A percentile compares a stretch with the other conserved stretches of the same genome.
phyloP scores from a whole-genome alignment of 768 basidiomycete genomes.

The Podaxis sp. region DNA sequence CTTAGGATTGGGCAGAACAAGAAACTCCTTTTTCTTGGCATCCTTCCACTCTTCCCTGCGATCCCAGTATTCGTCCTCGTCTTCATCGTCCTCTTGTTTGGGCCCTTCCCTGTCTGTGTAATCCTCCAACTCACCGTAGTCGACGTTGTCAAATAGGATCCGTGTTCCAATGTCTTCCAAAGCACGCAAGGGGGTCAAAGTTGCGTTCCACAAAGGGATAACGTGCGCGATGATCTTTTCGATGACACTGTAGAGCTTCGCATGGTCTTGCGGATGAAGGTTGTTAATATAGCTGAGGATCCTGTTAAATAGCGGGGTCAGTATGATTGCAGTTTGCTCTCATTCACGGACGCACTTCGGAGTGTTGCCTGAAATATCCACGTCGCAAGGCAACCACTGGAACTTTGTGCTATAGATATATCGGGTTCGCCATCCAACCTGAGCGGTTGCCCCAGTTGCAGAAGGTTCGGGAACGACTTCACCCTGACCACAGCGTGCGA shows the following conservation, averaged over 20 bases:
- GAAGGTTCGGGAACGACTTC: conserved; percentile 1
- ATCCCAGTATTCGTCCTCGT: background rate
- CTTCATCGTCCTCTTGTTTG: conserved; percentile 1
- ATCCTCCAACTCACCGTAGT: background rate
- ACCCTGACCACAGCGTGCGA: conserved; percentile 17
- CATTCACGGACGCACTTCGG: conserved; percentile 11
- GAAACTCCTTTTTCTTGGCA: background rate
- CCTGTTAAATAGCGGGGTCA: conserved; percentile 6
- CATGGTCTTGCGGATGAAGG: conserved; percentile 29
- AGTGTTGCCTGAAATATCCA: conserved; percentile 17
- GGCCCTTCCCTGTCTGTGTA: background rate
- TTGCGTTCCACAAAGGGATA: conserved; percentile 31
- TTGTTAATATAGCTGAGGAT: conserved; percentile 40
- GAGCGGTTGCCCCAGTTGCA: background rate
- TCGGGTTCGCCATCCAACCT: background rate
- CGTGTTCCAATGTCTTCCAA: background rate
- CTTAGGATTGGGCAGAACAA: background rate
- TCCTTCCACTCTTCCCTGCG: background rate
- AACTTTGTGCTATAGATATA: conserved; percentile 19
- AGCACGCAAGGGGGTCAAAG: conserved; percentile 20
- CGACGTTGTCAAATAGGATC: background rate
- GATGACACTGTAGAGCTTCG: conserved; percentile 26
- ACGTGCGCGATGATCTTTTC: conserved; percentile 25
- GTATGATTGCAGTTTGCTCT: no score
- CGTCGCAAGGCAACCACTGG: conserved; percentile 25